These are phyloP conservation scores for Pichia cephalocereana DNA, from an alignment of 805 yeast genomes.

Conservation along the genomic window DNA sequence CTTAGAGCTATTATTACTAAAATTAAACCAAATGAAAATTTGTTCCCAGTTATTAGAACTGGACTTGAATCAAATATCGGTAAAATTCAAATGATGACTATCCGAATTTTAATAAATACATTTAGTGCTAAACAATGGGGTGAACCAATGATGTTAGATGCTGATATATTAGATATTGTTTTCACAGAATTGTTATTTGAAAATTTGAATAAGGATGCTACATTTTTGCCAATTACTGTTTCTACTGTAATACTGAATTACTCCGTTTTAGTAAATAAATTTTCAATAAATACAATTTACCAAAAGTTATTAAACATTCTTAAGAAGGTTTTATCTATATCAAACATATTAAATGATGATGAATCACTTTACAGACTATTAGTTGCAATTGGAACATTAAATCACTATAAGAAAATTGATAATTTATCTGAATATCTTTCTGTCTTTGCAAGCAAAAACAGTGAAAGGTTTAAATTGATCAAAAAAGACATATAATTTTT, in stretches of 20 bases:
- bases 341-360: slow-evolving; percentile 27
- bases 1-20: slow-evolving; percentile 40
- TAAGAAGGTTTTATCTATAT: slow-evolving; percentile 6
- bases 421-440: slow-evolving; percentile 4
- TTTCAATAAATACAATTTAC: slow-evolving; percentile 16
- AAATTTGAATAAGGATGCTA: slow-evolving; percentile 16
- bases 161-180: slow-evolving; percentile 31
- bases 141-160: slow-evolving; percentile 32
- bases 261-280: slow-evolving; percentile 29
- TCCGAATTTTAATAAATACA: slow-evolving; percentile 48
- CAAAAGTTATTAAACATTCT: slow-evolving; percentile 5
- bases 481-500: slow-evolving; percentile 13
- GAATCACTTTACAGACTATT: slow-evolving; percentile 63
- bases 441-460: slow-evolving; percentile 6
- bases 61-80: slow-evolving; percentile 29
- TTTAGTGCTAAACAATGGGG: slow-evolving; percentile 42
- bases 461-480: slow-evolving; percentile 15
- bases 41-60: slow-evolving; percentile 32
- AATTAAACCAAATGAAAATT: slow-evolving; percentile 31
- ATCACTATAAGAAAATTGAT: slow-evolving; percentile 16
- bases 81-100: slow-evolving; percentile 43
- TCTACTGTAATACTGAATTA: slow-evolving; percentile 46
- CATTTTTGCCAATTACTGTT: slow-evolving; percentile 27
- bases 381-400: slow-evolving; percentile 55
- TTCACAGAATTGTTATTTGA: slow-evolving; percentile 19